A percentile compares a stretch with the other conserved stretches of the same genome.
These are phyloP conservation scores for Millerozyma miso DNA, from an alignment of 805 yeast species.

Conservation along the genomic window DNA sequence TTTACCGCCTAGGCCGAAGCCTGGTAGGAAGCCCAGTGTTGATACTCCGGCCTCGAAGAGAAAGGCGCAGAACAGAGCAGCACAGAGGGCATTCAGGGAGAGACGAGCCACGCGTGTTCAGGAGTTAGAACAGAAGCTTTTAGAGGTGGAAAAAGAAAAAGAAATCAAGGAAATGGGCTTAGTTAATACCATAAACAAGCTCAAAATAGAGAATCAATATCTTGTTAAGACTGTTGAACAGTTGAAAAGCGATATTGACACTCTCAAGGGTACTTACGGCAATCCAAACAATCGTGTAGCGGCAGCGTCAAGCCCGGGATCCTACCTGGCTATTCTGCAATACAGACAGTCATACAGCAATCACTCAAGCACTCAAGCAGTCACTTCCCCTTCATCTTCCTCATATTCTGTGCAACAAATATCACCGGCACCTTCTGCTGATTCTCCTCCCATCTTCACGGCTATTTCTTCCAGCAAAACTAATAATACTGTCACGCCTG, in stretches of 20 bases:
- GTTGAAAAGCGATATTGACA: conserved; percentile 29
- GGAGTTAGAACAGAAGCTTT: conserved; percentile 67
- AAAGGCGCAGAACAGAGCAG: conserved; percentile 91
- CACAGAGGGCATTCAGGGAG: conserved; percentile 87
- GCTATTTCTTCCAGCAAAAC: conserved; percentile 4
- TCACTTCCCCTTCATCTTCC: conserved; percentile 24
- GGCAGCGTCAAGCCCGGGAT: background rate
- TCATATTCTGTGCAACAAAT: conserved; percentile 42
- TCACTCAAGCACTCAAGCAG: conserved; percentile 12
- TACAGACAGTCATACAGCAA: conserved; percentile 5
- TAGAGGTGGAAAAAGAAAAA: conserved; percentile 63
- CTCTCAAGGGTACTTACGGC: conserved; percentile 11
- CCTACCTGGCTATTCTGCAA: background rate
- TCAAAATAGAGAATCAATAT: conserved; percentile 42
- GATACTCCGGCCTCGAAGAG: conserved; percentile 83
- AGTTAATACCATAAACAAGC: conserved; percentile 47
- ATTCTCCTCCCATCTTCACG: conserved; percentile 36
- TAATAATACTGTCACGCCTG: conserved; percentile 9
- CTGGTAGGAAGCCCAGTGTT: conserved; percentile 57
- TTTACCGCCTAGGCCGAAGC: conserved; percentile 59
- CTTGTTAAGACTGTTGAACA: conserved; percentile 41
- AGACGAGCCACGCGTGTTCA: conserved; percentile 78
- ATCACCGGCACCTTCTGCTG: conserved; percentile 51
- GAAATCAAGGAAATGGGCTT: conserved; percentile 55
- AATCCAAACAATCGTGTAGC: background rate